Percentiles rank a stretch among this genome's conserved stretches.
phyloP scores from a whole-genome alignment of 2,329 filamentous ascomycete species.

The Laburnicola sp. region DNA sequence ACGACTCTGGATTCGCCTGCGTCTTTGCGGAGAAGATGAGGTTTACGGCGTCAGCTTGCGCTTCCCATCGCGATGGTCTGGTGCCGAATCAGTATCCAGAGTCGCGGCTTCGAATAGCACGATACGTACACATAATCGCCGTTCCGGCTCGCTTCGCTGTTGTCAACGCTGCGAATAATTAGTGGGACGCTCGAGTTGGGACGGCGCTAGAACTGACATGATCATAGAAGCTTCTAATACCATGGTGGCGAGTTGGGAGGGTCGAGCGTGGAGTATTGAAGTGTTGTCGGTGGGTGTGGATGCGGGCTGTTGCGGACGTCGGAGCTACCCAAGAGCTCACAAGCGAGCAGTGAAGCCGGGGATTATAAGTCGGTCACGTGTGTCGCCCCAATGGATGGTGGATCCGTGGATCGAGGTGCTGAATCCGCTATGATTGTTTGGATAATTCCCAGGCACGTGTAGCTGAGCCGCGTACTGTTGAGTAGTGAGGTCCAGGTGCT shows the following conservation, averaged over 20 bases:
- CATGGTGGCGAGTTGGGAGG: conserved; percentile 66
- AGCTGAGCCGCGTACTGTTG: no score
- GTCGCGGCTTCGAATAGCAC: conserved; percentile 2
- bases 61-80: conserved; percentile 91
- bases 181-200: conserved; percentile 26
- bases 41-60: conserved; percentile 92
- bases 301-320: conserved; percentile 10
- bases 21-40: conserved; percentile 96
- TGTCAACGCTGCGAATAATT: conserved; percentile 71
- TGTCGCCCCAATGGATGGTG: no score
- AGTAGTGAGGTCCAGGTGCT: no score
- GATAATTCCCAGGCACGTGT: no score
- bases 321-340: conserved; percentile 10
- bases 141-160: conserved; percentile 97
- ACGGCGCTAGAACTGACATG: conserved; percentile 55
- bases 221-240: conserved; percentile 99
- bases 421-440: no score
- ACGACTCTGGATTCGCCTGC: conserved; percentile 92
- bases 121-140: conserved; percentile 72
- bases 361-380: conserved; percentile 4
- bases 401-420: no score
- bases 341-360: neutral
- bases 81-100: conserved; percentile 47
- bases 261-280: conserved; percentile 5
- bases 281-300: conserved; percentile 11